These are phyloP conservation scores for Penicillium cataractarum DNA, from an alignment of 495 filamentous ascomycete species.

Conservation along the genomic window DNA sequence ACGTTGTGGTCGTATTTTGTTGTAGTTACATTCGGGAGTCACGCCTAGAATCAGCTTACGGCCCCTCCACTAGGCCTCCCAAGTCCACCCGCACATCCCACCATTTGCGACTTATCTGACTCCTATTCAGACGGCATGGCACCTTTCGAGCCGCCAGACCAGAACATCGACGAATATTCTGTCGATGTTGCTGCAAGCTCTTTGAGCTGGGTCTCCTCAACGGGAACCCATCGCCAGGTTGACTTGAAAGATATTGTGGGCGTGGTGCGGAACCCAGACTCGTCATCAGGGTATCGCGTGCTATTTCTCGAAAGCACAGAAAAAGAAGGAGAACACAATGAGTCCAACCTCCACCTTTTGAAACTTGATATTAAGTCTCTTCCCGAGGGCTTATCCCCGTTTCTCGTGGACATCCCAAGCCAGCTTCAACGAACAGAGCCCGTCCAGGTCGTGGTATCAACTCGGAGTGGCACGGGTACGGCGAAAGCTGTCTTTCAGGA, in stretches of 20 bases:
- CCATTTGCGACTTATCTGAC: neutral
- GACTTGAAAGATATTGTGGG: slow-evolving; percentile 37
- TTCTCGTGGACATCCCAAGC: slow-evolving; percentile 26
- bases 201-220: slow-evolving; percentile 23
- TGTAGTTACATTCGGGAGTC: neutral
- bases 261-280: slow-evolving; percentile 18
- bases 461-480: slow-evolving; percentile 66
- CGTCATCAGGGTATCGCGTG: slow-evolving; percentile 19
- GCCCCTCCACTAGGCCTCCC: neutral
- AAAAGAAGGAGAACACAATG: neutral
- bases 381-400: slow-evolving; percentile 24
- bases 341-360: slow-evolving; percentile 10
- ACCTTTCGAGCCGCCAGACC: neutral
- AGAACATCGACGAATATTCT: neutral
- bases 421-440: slow-evolving; percentile 29
- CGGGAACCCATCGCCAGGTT: slow-evolving; percentile 23
- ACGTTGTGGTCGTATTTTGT: neutral
- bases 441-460: slow-evolving; percentile 74
- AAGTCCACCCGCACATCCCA: neutral
- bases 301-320: slow-evolving; percentile 30
- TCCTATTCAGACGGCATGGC: neutral
- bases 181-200: slow-evolving; percentile 13
- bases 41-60: neutral
- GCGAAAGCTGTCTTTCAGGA: slow-evolving; percentile 59
- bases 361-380: slow-evolving; percentile 22